A percentile compares a stretch with the other conserved stretches of the same genome.
phyloP scores from a whole-genome alignment of 2,329 filamentous ascomycete genomes.

The Colletotrichum costaricense region DNA sequence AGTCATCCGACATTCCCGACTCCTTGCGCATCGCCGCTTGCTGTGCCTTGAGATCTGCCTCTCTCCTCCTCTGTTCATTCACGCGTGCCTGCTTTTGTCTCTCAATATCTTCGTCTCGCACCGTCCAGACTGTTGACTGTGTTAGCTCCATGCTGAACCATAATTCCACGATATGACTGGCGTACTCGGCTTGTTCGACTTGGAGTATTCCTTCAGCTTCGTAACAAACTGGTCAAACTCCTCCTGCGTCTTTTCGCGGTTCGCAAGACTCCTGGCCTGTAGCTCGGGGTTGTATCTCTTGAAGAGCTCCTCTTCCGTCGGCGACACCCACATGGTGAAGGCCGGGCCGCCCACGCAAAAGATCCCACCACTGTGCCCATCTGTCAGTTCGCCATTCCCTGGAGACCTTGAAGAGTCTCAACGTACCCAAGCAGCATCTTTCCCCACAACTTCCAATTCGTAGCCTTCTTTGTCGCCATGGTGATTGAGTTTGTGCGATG shows the following conservation, averaged over 20 bases:
- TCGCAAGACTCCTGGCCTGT: slow-evolving; percentile 87
- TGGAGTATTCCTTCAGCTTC: slow-evolving; percentile 87
- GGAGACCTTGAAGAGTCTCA: neutral
- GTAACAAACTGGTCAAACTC: slow-evolving; percentile 91
- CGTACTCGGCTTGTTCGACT: slow-evolving; percentile 91
- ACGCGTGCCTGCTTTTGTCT: slow-evolving; percentile 51
- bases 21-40: slow-evolving; percentile 62
- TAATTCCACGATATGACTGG: slow-evolving; percentile 33
- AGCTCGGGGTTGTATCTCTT: slow-evolving; percentile 93
- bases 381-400: slow-evolving; percentile 23
- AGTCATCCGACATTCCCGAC: slow-evolving; percentile 52
- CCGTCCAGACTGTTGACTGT: slow-evolving; percentile 57
- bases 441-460: slow-evolving; percentile 68
- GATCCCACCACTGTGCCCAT: slow-evolving; percentile 68
- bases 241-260: slow-evolving; percentile 78
- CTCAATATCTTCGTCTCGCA: slow-evolving; percentile 61
- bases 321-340: slow-evolving; percentile 81
- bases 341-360: slow-evolving; percentile 88
- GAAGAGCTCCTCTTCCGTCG: slow-evolving; percentile 93
- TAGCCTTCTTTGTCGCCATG: slow-evolving; percentile 57
- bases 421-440: slow-evolving; percentile 80
- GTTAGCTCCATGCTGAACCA: neutral
- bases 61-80: slow-evolving; percentile 48
- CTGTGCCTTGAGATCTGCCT: slow-evolving; percentile 55
- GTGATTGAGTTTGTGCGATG: neutral